Evolutionary conservation across 169 alveolate genomes (phyloP), one percentile per base, ranked within the genome.

Genomic region (Fabrea salina): DNA sequence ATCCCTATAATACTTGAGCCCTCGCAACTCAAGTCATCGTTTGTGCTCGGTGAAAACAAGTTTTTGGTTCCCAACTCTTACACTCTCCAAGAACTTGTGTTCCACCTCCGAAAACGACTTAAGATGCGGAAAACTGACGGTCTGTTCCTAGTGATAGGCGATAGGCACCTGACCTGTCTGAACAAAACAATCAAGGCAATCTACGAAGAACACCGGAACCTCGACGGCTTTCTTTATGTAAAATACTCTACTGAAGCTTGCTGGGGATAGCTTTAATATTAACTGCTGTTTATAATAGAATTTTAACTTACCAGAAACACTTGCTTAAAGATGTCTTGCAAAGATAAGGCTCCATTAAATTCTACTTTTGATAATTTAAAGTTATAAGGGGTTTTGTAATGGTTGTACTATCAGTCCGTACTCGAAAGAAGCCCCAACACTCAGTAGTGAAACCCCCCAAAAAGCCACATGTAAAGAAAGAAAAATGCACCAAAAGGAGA

Each of bases 1-100:
- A 25, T 66, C 8, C 76, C 76, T 0, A n/a, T 66, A n/a, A 66
- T 66, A 37, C 58, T 41, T 1, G 76, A 66, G 57, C 51, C 51
- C 4, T 13, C n/a, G 4, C 7, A 6, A 0, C 54, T 22, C 4
- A 32, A 22, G n/a, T 30, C 22, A 6, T 4, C 30, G 4, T 41
- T 37, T 6, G 30, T 25, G 30, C 22, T 37, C 4, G 19, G 16
- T 19, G 32, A 40, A 5, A 66, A 66, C 57, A 66, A 41, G 41
- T 66, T 66, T 33, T 56, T 66, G 2, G 76, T 66, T 30, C 76
- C 76, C 5, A 32, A 66, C 13, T 32, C 13, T 37, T 66, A 37
- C 61, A 66, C 58, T 5, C 41, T 66, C 32, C 56, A 39, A 8
- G 76, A 66, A 39, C 41, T 66, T 25, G 19, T 66, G 5, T 66